A percentile compares a stretch with the other conserved stretches of the same genome.
Conservation (phyloP, 73 alveolate genomes). For the Durusdinium trenchii region DNA sequence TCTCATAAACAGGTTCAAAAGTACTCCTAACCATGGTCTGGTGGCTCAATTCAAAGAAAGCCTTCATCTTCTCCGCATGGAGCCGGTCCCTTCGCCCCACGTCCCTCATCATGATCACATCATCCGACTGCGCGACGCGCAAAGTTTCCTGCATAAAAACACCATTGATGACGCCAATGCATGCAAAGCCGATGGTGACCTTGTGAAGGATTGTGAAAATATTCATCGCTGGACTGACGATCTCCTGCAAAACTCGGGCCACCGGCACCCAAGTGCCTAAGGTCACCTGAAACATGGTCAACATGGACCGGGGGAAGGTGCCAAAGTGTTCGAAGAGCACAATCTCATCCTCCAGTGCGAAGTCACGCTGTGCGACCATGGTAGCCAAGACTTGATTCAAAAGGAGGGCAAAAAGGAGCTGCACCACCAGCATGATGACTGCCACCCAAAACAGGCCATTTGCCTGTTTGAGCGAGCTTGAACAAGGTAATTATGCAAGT, state of each 20-base stretch:
- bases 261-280: slow-evolving; percentile 91
- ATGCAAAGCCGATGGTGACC: slow-evolving; percentile 88
- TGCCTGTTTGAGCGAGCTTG: background rate
- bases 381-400: slow-evolving; percentile 67
- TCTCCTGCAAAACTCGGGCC: slow-evolving; percentile 70
- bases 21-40: background rate
- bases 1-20: background rate
- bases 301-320: slow-evolving; percentile 68
- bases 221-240: slow-evolving; percentile 71
- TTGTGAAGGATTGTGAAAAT: slow-evolving; percentile 61
- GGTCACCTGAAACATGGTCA: slow-evolving; percentile 90
- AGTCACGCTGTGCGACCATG: slow-evolving; percentile 16
- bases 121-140: slow-evolving; percentile 86
- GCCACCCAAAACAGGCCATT: slow-evolving; percentile 87
- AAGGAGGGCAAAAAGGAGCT: slow-evolving; percentile 81
- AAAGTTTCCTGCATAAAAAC: slow-evolving; percentile 88
- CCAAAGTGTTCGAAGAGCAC: slow-evolving; percentile 64
- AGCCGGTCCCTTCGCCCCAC: slow-evolving; percentile 75
- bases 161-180: slow-evolving; percentile 64
- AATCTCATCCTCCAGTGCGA: slow-evolving; percentile 11
- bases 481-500: background rate
- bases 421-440: slow-evolving; percentile 82
- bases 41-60: slow-evolving; percentile 50
- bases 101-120: slow-evolving; percentile 93
- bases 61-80: slow-evolving; percentile 72